Conservation (phyloP, 345 rosid genomes). For the Garcia nutans region DNA sequence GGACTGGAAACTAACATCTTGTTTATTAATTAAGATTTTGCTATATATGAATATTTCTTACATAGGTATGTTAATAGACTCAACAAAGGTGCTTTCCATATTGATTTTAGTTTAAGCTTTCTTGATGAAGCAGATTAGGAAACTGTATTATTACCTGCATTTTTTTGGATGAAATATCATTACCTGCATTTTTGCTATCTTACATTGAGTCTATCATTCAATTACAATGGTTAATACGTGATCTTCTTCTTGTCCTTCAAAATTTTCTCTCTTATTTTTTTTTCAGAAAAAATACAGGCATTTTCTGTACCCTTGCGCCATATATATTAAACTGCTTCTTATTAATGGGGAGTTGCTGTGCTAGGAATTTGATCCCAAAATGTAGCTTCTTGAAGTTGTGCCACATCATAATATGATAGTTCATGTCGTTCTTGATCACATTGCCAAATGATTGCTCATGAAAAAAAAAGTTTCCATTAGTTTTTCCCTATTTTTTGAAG, state of each 20-base stretch:
- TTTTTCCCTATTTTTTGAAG: not conserved
- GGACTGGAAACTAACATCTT: not conserved
- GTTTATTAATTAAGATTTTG: not conserved
- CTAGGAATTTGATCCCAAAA: not conserved
- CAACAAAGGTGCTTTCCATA: not conserved
- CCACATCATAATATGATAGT: conserved; percentile 7
- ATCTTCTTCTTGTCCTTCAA: not conserved
- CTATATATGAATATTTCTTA: conserved; percentile 15
- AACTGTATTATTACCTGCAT: not conserved
- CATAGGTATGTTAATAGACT: not conserved
- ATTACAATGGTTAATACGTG: not conserved
- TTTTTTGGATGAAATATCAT: not conserved
- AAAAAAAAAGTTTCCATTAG: no score
- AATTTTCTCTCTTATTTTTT: not conserved
- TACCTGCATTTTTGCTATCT: no score
- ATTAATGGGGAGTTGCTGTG: not conserved
- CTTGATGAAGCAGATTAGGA: not conserved
- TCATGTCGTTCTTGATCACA: conserved; percentile 12
- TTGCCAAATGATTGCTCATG: not conserved
- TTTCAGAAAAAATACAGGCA: no score
- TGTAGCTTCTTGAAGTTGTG: not conserved
- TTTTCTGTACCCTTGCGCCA: not conserved
- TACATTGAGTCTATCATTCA: not conserved
- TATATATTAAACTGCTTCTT: not conserved
- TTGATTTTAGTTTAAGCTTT: not conserved